Percentiles rank a stretch among this genome's conserved stretches.
Evolutionary conservation across 2,329 filamentous ascomycete genomes (phyloP).

Genomic region (Diaporthe citrichinensis): DNA sequence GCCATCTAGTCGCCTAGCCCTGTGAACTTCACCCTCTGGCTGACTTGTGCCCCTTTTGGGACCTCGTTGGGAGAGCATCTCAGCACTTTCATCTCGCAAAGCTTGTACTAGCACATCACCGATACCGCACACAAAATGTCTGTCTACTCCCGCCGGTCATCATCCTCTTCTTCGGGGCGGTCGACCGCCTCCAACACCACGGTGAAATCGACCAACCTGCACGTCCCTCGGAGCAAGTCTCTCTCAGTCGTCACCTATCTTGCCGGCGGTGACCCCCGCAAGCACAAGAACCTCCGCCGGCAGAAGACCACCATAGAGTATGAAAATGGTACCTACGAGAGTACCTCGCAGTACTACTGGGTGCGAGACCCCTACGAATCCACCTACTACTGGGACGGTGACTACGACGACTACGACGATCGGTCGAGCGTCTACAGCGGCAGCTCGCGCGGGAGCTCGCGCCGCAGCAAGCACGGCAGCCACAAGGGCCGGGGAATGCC

Average conservation of each 20-base stretch:
- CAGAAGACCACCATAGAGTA: slow-evolving; percentile 40
- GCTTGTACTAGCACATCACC: slow-evolving; percentile 5
- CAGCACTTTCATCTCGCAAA: slow-evolving; percentile 3
- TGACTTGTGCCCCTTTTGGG: neutral
- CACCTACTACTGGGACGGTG: slow-evolving; percentile 36
- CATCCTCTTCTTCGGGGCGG: slow-evolving; percentile 36
- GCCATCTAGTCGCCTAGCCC: neutral
- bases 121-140: slow-evolving; percentile 34
- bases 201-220: slow-evolving; percentile 36
- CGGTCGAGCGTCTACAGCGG: slow-evolving; percentile 30
- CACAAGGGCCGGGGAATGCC: slow-evolving; percentile 5
- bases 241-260: slow-evolving; percentile 40
- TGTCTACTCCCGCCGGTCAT: slow-evolving; percentile 39
- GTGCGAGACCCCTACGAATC: slow-evolving; percentile 41
- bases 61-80: neutral
- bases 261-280: slow-evolving; percentile 42
- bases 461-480: slow-evolving; percentile 37
- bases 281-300: slow-evolving; percentile 40
- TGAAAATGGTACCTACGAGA: slow-evolving; percentile 38
- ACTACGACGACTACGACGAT: slow-evolving; percentile 34
- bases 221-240: slow-evolving; percentile 34
- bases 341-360: slow-evolving; percentile 32
- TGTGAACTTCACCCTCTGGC: neutral
- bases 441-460: slow-evolving; percentile 34
- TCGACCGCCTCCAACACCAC: slow-evolving; percentile 36